These are phyloP conservation scores for Jackrogersella multiformis DNA, from an alignment of 495 filamentous ascomycete genomes.

Conservation along the genomic window DNA sequence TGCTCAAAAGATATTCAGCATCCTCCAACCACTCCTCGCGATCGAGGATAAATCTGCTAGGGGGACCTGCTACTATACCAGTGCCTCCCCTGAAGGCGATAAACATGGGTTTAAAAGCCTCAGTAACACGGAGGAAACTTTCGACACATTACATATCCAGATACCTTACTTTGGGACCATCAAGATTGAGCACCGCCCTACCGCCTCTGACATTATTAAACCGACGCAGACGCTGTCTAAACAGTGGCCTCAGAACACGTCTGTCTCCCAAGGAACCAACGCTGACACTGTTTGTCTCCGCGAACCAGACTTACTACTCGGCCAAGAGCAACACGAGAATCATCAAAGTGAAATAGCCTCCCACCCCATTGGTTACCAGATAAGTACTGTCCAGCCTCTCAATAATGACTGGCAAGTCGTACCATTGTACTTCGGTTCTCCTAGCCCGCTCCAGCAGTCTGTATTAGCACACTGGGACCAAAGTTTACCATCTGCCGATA, in stretches of 20 bases:
- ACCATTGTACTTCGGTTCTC: neutral
- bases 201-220: neutral
- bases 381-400: conserved; percentile 6
- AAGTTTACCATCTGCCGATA: neutral
- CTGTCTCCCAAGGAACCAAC: neutral
- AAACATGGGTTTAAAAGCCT: neutral
- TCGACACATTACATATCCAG: conserved; percentile 18
- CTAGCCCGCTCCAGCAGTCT: neutral
- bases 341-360: neutral
- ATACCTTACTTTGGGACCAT: conserved; percentile 43
- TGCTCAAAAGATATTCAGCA: conserved; percentile 18
- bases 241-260: neutral
- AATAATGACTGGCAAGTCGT: conserved; percentile 28
- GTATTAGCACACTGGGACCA: neutral
- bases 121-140: conserved; percentile 7
- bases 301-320: neutral
- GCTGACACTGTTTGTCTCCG: neutral
- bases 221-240: neutral
- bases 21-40: conserved; percentile 37
- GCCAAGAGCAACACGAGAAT: no score
- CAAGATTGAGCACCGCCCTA: conserved; percentile 24
- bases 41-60: conserved; percentile 36
- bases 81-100: conserved; percentile 14
- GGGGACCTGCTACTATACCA: conserved; percentile 11
- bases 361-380: conserved; percentile 10